Base-by-base conservation (phyloP, 208 protist genomes). In the Crithidia bombi region DNA sequence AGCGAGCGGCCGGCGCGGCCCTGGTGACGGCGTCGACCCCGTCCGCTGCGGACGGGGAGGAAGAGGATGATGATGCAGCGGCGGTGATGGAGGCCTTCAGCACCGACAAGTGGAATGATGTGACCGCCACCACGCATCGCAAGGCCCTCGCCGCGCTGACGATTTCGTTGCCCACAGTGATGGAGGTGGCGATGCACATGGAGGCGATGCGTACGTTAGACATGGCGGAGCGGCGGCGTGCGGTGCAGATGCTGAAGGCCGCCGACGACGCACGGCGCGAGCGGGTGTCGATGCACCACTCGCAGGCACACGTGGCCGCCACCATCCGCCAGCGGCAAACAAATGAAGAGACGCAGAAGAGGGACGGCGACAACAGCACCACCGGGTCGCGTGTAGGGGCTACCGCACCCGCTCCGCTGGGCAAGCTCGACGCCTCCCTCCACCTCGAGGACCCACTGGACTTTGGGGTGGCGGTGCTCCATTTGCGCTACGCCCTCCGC, bases 401-500 rank as follows among this genome's bases (percentile, higher is more conserved):
- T 0, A 5, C 46, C 15, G 2, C 32, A 11, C 10, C 30, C 14
- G 25, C 57, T 0, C 46, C 63, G 35, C 61, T 70, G 15, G 65
- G 69, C 2, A 71, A 81, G 54, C 54, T 91, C 21, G 86, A 93
- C 63, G 81, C 82, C 0, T 76, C 86, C 3, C 78, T 92, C 15
- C 79, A 81, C 50, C 66, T 96, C 43, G 86, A 90, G 65, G 86
- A 95, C 38, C 88, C 86, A 12, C 78, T 70, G 21, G 79, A 96
- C 72, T 93, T 85, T 72, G 88, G 87, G 14, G 86, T 96, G 28
- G 85, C 73, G 14, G 26, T 96, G 56, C 85, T 96, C 63, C 91
- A 96, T 62, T 57, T 94, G 17, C 80, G 81, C 26, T 96, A 90
- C 80, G 91, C 91, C 4, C 77, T 96, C 35, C 81, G 86, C 52